Evolutionary conservation across 2,329 filamentous ascomycete genomes (phyloP), one percentile per base, ranked within the genome.

Genomic region (Penicillium griseofulvum): DNA sequence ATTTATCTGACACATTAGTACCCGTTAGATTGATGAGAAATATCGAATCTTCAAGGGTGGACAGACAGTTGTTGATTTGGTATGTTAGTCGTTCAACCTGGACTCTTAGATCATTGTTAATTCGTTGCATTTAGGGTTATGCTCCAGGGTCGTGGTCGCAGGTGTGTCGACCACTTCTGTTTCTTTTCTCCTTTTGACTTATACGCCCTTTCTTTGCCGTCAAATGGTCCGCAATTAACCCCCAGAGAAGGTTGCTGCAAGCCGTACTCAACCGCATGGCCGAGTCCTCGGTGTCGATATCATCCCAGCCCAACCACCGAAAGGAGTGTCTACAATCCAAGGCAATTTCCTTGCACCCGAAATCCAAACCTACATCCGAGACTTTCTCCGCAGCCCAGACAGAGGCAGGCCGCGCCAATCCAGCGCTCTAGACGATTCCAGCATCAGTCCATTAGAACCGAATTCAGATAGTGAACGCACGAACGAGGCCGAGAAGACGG

Each of bases 271-370:
- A 57, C 92, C 92, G 0, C 76, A 83, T 43, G 91, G 92, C 9
- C 84, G 88, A 41, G 87, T 99, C 12, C 79, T 99, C 28, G 95
- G 94, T 11, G 93, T 99, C 66, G 94, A 99, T 71, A 83, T 99
- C 49, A 91, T 99, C 61, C 94, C 94, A 5, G 90, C 91, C 0
- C 88, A 93, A 70, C 93, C 95, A 5, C 94, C 94, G 0, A 86
- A 83, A 67, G 94, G 94, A 22, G 91, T 96, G n/a, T 92, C 90
- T 28, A 91, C 91, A 2, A 91, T 99, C 54, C 94, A 99, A 74
- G 94, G 95, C 45, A 90, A 99, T 71, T 97, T 99, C 63, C 79
- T 97, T 38, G 88, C 87, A 6, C 81, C 85, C 0, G 74, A 76
- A 2, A 87, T 97, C n/a, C 89, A 89, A 71, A 81, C 79, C 22